Evolutionary conservation across 345 rosid species (phyloP).

Genomic region (Moricandia arvensis): DNA sequence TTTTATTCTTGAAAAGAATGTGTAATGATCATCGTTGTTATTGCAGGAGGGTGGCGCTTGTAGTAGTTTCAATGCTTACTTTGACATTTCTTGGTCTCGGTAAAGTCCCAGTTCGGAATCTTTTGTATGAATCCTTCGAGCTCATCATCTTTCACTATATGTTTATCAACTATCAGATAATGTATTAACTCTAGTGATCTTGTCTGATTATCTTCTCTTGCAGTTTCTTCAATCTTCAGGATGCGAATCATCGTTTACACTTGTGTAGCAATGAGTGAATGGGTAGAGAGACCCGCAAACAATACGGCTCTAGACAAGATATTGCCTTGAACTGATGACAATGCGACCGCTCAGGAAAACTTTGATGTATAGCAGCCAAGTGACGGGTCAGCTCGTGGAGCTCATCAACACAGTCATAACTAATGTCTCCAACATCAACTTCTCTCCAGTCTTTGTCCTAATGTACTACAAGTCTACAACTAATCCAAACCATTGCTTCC

Average conservation of each 20-base stretch:
- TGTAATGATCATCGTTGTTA: not conserved
- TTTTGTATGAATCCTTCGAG: not conserved
- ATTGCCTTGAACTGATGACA: too few species aligned
- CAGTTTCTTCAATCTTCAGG: slow-evolving; percentile 71
- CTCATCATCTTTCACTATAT: not conserved
- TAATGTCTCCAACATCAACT: slow-evolving; percentile 91
- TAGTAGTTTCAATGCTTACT: slow-evolving; percentile 64
- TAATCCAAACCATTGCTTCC: slow-evolving; percentile 88
- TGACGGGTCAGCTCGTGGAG: too few species aligned
- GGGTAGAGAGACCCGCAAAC: too few species aligned
- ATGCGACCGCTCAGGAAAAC: too few species aligned
- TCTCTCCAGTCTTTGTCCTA: slow-evolving; percentile 72
- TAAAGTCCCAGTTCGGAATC: too few species aligned
- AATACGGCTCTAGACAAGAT: too few species aligned
- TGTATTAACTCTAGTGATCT: not conserved
- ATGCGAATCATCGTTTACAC: too few species aligned
- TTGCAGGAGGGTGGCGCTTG: slow-evolving; percentile 72
- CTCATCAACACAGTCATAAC: slow-evolving; percentile 80
- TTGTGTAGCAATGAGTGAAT: too few species aligned
- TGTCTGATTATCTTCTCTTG: slow-evolving; percentile 10
- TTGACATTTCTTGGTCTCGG: slow-evolving; percentile 73
- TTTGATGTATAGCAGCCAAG: too few species aligned
- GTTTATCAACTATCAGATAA: not conserved
- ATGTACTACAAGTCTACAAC: slow-evolving; percentile 82
- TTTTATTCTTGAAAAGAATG: slow-evolving; percentile 1